phyloP scores from a whole-genome alignment of 495 filamentous ascomycete species.

The Polyplosphaeria fusca region DNA sequence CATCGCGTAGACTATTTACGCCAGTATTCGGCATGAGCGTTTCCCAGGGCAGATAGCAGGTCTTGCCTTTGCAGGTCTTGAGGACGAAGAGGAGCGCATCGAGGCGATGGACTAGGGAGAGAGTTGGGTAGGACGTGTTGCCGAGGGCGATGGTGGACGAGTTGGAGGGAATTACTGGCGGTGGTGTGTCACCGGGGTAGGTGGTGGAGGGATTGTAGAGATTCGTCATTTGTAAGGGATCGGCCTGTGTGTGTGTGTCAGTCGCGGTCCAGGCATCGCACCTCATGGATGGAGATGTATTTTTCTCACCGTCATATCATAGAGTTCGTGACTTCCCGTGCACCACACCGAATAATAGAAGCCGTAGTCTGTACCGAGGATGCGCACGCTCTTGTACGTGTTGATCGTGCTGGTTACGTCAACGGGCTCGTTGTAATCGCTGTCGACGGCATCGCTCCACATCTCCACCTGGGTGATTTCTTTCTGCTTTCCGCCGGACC shows the following conservation, averaged over 20 bases:
- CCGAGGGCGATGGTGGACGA: not conserved
- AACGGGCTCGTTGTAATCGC: slow-evolving; percentile 16
- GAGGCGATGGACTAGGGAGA: slow-evolving; percentile 28
- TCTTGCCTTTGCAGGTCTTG: slow-evolving; percentile 34
- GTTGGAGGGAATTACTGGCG: too few species aligned
- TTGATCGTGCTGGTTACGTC: not conserved
- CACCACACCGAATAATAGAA: slow-evolving; percentile 23
- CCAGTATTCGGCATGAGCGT: slow-evolving; percentile 5
- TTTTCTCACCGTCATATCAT: slow-evolving; percentile 8
- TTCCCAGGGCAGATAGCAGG: slow-evolving; percentile 36
- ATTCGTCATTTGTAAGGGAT: slow-evolving; percentile 36
- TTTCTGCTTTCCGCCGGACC: slow-evolving; percentile 38
- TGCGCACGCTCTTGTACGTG: slow-evolving; percentile 10
- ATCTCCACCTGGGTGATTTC: slow-evolving; percentile 43
- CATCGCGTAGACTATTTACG: not conserved
- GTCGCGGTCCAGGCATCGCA: too few species aligned
- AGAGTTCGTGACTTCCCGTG: slow-evolving; percentile 12
- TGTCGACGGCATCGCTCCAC: slow-evolving; percentile 37
- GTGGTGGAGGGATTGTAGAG: slow-evolving; percentile 2
- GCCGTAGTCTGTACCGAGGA: slow-evolving; percentile 6
- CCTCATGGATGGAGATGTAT: too few species aligned
- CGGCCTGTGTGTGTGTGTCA: too few species aligned
- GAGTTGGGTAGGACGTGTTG: slow-evolving; percentile 1
- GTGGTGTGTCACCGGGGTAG: not conserved
- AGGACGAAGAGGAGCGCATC: slow-evolving; percentile 36